These are phyloP conservation scores for Porcisia hertigi DNA, from an alignment of 208 protist genomes.

Conservation along the genomic window DNA sequence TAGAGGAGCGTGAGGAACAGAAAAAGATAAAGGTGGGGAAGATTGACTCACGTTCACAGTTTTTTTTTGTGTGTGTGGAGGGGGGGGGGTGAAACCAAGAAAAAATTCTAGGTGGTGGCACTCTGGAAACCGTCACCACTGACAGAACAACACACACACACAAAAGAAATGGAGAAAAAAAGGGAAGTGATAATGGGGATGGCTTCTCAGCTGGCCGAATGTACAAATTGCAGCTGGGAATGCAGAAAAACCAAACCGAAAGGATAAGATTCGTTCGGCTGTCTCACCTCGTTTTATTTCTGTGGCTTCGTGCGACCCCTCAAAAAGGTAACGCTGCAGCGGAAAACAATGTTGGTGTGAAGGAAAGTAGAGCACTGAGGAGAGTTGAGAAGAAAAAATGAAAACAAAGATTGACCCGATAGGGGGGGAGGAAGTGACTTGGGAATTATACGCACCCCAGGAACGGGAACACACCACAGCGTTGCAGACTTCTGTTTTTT, in stretches of 20 bases:
- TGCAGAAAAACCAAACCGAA: no score
- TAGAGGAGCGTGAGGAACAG: slow-evolving; percentile 16
- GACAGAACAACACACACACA: neutral
- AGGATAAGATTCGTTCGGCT: no score
- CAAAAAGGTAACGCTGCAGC: neutral
- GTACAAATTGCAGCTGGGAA: no score
- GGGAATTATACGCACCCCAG: neutral
- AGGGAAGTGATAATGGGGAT: neutral
- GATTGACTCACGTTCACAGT: neutral
- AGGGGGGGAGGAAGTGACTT: no score
- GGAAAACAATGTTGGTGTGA: neutral
- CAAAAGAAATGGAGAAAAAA: neutral
- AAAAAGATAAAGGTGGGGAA: slow-evolving; percentile 1
- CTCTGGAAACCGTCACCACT: no score
- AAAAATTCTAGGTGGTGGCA: neutral
- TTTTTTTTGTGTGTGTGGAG: neutral
- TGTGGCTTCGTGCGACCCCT: neutral
- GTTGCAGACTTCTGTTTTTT: neutral
- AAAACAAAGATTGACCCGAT: neutral
- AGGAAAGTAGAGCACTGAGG: neutral
- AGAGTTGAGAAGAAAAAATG: neutral
- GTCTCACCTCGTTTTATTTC: no score
- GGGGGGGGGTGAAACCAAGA: neutral
- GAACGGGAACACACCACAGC: neutral
- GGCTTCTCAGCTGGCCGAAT: no score